phyloP scores from a whole-genome alignment of 345 rosid species.

The Salix purpurea region DNA sequence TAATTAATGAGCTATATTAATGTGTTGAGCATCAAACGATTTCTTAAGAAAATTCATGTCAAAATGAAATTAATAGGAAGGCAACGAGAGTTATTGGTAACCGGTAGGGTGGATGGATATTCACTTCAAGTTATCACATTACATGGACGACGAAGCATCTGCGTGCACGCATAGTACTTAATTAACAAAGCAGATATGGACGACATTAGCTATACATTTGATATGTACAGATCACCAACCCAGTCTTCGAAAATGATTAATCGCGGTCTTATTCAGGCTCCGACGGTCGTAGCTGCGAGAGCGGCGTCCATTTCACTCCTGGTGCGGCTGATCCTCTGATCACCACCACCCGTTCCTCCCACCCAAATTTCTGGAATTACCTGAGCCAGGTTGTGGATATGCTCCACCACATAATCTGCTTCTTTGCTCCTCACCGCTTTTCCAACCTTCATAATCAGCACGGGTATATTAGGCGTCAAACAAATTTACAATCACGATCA shows the following conservation, averaged over 20 bases:
- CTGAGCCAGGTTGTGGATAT: constrained; percentile 36
- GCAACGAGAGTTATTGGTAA: not conserved
- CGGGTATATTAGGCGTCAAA: not conserved
- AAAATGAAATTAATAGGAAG: not conserved
- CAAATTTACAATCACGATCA: not conserved
- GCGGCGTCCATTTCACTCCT: constrained; percentile 51
- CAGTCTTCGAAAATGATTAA: not conserved
- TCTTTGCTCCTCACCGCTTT: constrained; percentile 52
- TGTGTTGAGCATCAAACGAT: too few relatives aligned
- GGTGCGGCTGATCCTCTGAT: constrained; percentile 34
- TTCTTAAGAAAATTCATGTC: too few relatives aligned
- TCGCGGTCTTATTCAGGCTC: constrained; percentile 36
- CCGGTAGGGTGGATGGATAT: not conserved
- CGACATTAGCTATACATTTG: not conserved
- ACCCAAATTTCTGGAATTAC: constrained; percentile 72
- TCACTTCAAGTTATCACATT: not conserved
- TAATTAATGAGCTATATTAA: too few relatives aligned
- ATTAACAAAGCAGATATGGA: not conserved
- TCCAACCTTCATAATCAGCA: constrained; percentile 48
- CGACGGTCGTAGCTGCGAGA: constrained; percentile 43
- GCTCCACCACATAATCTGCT: constrained; percentile 63
- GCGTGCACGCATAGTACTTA: not conserved
- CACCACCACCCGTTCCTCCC: constrained; percentile 22
- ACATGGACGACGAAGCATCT: not conserved
- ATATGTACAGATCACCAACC: constrained; percentile 5